These are phyloP conservation scores for Akanthomyces lecanii DNA, from an alignment of 2,329 filamentous ascomycete genomes.

Conservation along the genomic window DNA sequence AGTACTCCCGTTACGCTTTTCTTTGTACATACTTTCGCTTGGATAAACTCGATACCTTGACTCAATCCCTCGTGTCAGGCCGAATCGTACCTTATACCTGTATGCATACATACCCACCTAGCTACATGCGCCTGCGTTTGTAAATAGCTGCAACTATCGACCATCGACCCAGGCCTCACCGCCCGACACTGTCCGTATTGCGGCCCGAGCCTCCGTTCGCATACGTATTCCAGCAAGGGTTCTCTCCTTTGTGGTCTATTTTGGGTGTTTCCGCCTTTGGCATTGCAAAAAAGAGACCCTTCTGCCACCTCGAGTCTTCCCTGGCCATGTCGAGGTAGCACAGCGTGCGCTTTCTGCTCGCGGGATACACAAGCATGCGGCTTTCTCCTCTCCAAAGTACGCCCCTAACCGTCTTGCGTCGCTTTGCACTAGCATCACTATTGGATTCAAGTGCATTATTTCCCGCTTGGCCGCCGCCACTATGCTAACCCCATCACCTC, in stretches of 20 bases:
- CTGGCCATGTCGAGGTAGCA: constrained; percentile 15
- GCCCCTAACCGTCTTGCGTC: neutral
- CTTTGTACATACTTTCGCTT: neutral
- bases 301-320: neutral
- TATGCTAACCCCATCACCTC: constrained; percentile 1
- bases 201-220: constrained; percentile 1
- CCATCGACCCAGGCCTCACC: neutral
- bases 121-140: constrained; percentile 7
- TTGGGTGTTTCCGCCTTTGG: neutral
- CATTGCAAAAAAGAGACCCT: neutral
- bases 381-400: constrained; percentile 8
- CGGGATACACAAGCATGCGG: constrained; percentile 16
- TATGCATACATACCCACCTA: constrained; percentile 6
- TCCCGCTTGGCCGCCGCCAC: neutral
- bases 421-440: neutral
- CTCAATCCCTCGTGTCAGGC: neutral
- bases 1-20: neutral
- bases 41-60: neutral
- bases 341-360: constrained; percentile 8
- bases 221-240: neutral
- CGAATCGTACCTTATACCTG: constrained; percentile 6
- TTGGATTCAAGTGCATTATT: neutral
- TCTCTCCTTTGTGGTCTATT: neutral
- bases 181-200: constrained; percentile 6
- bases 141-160: constrained; percentile 10